Conservation (phyloP, 306 rosid genomes). For the Cucurbita maxima region DNA sequence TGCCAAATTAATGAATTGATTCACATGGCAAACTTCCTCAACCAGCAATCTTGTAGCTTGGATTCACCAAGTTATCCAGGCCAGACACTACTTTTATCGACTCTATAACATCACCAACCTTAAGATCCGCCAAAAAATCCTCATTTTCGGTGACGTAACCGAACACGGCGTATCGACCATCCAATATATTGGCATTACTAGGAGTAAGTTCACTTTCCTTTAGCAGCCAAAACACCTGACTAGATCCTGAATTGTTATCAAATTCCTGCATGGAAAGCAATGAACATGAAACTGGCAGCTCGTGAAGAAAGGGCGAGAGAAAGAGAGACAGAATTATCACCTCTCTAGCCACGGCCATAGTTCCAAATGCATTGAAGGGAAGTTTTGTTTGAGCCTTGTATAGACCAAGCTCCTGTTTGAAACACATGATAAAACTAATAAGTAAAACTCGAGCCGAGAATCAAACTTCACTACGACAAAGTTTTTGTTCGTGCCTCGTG, state of each 20-base stretch:
- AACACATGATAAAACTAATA: constrained; percentile 1
- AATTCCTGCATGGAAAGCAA: constrained; percentile 46
- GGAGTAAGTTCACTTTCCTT: constrained; percentile 97
- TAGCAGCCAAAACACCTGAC: constrained; percentile 89
- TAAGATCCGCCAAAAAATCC: constrained; percentile 78
- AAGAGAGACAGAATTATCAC: constrained; percentile 24
- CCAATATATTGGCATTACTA: constrained; percentile 87
- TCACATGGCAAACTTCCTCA: constrained; percentile 10
- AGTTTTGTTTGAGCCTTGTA: constrained; percentile 97
- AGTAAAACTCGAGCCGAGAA: neutral
- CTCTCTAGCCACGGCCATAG: constrained; percentile 99
- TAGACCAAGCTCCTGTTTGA: constrained; percentile 78
- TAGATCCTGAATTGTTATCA: constrained; percentile 78
- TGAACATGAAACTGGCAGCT: neutral
- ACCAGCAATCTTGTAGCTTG: constrained; percentile 89
- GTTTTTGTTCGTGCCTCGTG: neutral
- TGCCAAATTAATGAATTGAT: neutral
- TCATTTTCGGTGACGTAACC: constrained; percentile 79
- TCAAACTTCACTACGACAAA: neutral
- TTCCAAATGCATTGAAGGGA: constrained; percentile 96
- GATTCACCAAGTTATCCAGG: constrained; percentile 71
- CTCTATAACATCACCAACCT: constrained; percentile 93
- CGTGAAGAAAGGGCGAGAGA: neutral
- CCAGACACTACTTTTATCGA: constrained; percentile 84
- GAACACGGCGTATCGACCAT: constrained; percentile 81